Base-by-base conservation (phyloP, 768 basidiomycete species). In the Phaeotremella skinneri region DNA sequence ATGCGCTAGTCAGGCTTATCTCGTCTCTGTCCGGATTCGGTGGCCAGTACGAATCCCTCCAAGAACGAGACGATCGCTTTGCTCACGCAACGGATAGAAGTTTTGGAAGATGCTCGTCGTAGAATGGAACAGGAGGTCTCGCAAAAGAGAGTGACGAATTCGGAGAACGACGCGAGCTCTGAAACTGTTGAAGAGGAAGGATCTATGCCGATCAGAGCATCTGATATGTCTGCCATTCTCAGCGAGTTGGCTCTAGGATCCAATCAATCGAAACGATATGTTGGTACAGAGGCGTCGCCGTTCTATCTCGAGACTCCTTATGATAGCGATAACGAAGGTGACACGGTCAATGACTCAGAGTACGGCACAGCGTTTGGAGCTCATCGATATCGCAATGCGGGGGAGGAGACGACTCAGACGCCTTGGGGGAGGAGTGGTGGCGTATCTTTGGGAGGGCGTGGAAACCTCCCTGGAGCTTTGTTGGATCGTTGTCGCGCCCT, bases 181-280 rank as follows among this genome's bases (percentile, higher is more conserved):
- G 51, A 14, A 34, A 52, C 6, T 25, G 20, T n/a, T 4, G 26
- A 13, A 21, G 34, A 37, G 34, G 34, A 37, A 7, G 34, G 34
- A 37, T 37, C 34, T 17, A 37, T 37, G 34, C 34, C 20, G n/a
- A n/a, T 42, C 23, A 4, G 53, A 23, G 31, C 53, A 4, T 23
- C 34, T 39, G 53, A 55, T 14, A 55, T 55, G 53, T 42, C 53
- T 14, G 53, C 53, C 5, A 55, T 42, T 31, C 39, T 55, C 23
- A 37, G 30, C 21, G 39, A 42, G 42, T 26, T 55, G 53, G 39
- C 53, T 23, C 53, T 55, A 23, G 53, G 53, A 4, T 23, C 53
- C 4, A 23, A n/a, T 5, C 39, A 31, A 30, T 21, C 37, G n/a
- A 55, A 55, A 27, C 20, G 23, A 23, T 55, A 55, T 30, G 39